Evolutionary conservation across 495 filamentous ascomycete genomes (phyloP).

Genomic region (Podospora tetraspora): DNA sequence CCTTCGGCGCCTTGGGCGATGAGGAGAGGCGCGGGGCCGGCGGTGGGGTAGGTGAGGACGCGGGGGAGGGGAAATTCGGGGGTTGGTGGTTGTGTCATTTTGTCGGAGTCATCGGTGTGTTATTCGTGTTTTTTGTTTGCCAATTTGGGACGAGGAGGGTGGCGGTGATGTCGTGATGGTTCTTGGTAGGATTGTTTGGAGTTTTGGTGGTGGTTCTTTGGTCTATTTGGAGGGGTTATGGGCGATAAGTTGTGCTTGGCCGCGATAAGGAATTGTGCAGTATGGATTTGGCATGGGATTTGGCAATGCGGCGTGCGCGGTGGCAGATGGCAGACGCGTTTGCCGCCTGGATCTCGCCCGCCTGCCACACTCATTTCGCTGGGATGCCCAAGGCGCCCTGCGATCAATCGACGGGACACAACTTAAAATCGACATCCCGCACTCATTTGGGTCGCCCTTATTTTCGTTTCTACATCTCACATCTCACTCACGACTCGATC

Average conservation of each 20-base stretch:
- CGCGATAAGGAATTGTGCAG: conserved; percentile 1
- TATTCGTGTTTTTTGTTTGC: no score
- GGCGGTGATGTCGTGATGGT: background rate
- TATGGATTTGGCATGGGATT: conserved; percentile 1
- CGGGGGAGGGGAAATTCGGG: conserved; percentile 52
- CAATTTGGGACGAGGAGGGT: background rate
- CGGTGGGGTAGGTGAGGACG: conserved; percentile 57
- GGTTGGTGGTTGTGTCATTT: background rate
- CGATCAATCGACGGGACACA: background rate
- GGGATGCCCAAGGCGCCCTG: background rate
- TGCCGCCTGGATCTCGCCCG: conserved; percentile 6
- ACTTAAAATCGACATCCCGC: background rate
- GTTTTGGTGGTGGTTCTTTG: background rate
- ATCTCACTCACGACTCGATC: background rate
- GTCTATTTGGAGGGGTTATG: background rate
- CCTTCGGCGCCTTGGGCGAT: conserved; percentile 93
- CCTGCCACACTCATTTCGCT: background rate
- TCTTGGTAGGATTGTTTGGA: background rate
- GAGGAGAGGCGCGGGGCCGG: conserved; percentile 52
- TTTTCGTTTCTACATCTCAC: background rate
- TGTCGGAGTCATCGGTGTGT: no score
- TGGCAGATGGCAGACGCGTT: conserved; percentile 2
- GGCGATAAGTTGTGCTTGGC: background rate
- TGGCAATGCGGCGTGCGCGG: background rate
- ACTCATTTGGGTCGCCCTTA: background rate